These are phyloP conservation scores for Arthrobotrys megalospora DNA, from an alignment of 2,329 filamentous ascomycete species.

Conservation along the genomic window DNA sequence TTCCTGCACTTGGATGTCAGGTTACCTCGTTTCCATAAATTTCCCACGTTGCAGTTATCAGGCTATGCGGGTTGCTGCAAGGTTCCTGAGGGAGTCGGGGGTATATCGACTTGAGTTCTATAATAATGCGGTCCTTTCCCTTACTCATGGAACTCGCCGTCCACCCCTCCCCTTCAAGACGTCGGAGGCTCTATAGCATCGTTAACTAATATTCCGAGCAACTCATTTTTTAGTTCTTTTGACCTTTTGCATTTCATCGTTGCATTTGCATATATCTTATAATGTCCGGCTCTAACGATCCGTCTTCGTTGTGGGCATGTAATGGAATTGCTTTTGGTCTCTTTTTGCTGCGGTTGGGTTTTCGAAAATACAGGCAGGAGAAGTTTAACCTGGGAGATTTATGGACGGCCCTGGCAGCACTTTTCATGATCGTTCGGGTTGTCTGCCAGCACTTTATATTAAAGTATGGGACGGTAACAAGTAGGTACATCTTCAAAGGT, in stretches of 20 bases:
- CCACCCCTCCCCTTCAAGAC: not conserved
- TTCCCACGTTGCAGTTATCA: conserved; percentile 34
- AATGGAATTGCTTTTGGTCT: conserved; percentile 33
- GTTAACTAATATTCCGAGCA: not conserved
- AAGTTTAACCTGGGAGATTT: conserved; percentile 47
- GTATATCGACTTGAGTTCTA: conserved; percentile 27
- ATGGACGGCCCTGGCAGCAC: conserved; percentile 41
- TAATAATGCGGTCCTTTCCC: conserved; percentile 33
- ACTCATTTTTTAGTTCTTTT: conserved; percentile 3
- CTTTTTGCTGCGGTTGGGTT: conserved; percentile 23
- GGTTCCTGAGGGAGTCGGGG: conserved; percentile 10
- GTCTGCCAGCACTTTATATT: conserved; percentile 45
- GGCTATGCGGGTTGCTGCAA: conserved; percentile 31
- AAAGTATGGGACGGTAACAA: conserved; percentile 48
- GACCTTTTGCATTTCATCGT: not conserved
- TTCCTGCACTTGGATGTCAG: conserved; percentile 1
- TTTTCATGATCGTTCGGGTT: conserved; percentile 51
- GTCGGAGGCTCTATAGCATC: not conserved
- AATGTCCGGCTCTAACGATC: conserved; percentile 43
- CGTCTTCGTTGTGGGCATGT: conserved; percentile 39
- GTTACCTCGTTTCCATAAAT: conserved; percentile 28
- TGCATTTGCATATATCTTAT: not conserved
- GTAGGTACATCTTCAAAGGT: conserved; percentile 25
- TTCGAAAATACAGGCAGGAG: conserved; percentile 43
- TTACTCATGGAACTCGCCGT: conserved; percentile 6